Conservation (phyloP, 306 rosid species). For the Trifolium subterraneum region DNA sequence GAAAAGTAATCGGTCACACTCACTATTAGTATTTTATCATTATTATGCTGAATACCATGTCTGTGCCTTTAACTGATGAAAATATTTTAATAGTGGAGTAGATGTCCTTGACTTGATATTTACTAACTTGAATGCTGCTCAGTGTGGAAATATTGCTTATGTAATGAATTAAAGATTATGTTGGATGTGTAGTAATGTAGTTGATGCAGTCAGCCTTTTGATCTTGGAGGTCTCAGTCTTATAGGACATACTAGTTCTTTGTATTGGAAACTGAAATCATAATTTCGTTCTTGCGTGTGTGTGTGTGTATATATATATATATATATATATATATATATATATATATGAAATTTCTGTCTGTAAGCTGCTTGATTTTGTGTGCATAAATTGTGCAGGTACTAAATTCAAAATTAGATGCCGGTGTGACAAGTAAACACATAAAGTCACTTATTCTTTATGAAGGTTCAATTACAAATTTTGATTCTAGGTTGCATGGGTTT, state of each 20-base stretch:
- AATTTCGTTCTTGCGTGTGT: neutral
- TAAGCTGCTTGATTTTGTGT: constrained; percentile 42
- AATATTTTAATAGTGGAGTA: constrained; percentile 5
- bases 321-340: neutral
- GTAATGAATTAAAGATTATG: constrained; percentile 22
- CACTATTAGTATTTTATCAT: constrained; percentile 17
- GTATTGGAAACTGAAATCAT: constrained; percentile 7
- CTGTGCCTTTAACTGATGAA: constrained; percentile 1
- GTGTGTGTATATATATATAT: neutral
- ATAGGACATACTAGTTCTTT: constrained; percentile 25
- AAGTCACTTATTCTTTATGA: constrained; percentile 78
- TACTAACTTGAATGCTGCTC: constrained; percentile 12
- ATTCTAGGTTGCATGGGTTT: constrained; percentile 73
- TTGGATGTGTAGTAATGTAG: constrained; percentile 26
- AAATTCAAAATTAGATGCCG: constrained; percentile 67
- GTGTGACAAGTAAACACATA: constrained; percentile 40
- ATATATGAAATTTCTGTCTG: constrained; percentile 25
- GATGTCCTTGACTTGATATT: constrained; percentile 27
- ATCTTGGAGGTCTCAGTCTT: constrained; percentile 29
- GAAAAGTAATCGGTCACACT: constrained; percentile 19
- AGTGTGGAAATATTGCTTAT: constrained; percentile 23
- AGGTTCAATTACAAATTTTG: constrained; percentile 81
- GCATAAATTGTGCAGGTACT: constrained; percentile 65
- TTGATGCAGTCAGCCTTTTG: constrained; percentile 29
- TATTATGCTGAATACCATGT: neutral